Base-by-base conservation (phyloP, 306 rosid genomes). In the Acacia crassicarpa region DNA sequence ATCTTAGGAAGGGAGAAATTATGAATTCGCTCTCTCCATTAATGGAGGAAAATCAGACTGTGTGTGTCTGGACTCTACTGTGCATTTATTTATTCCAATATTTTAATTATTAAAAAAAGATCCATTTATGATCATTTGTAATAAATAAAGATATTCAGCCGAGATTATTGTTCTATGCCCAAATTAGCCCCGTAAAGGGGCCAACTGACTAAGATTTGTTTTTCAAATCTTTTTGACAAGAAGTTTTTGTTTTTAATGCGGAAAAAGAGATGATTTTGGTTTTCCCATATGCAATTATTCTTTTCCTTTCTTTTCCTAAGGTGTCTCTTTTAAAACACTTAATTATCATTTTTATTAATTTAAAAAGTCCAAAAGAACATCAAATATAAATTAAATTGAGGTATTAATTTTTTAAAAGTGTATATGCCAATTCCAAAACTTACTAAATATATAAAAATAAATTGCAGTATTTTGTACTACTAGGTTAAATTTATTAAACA, bases 11-110 rank as follows among this genome's bases (percentile, higher is more conserved):
- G 75, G 80, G 74, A 77, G 86, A 74, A 77, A 83, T 81, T 79
- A 80, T 78, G 85, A 78, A 80, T 74, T 66, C 72, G 48, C 20
- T 33, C 49, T 89, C 84, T 75, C 93, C 94, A 91, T 93, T 89
- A 85, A 91, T 86, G 97, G 88, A 81, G 85, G 89, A 82, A 81
- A 89, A 78, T 86, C 82, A 88, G 87, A 71, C 49, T 45, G 76
- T 20, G 78, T 83, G 86, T 72, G 88, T 85, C 88, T 86, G 85
- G 84, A 92, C 90, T 82, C 84, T 78, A 79, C 83, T 68, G 67
- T 79, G 9, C 80, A 58, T 76, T 58, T 75, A 40, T 41, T 75
- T 40, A 38, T 58, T 74, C 30, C 20, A 15, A 63, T 30, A 63
- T 63, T 63, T 63, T 62, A 62, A 62, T 25, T 27, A 62, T 25